Base-by-base conservation (phyloP, 2,329 filamentous ascomycete species). In the Fusarium denticulatum region DNA sequence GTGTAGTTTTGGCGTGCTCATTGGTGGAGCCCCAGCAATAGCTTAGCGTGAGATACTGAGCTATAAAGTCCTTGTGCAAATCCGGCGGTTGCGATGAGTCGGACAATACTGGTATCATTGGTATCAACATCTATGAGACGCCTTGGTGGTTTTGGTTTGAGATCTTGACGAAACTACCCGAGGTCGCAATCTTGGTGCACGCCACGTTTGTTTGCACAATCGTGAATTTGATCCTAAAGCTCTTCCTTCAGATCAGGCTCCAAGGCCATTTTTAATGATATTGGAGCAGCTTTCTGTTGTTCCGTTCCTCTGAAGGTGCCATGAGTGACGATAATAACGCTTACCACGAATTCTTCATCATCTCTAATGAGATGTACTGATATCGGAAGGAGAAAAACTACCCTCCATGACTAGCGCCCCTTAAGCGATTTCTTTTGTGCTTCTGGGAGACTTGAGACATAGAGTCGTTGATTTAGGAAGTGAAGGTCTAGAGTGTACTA, bases 21-120 rank as follows among this genome's bases (percentile, higher is more conserved):
- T 63, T 63, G 9, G 60, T 63, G 11, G n/a, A 22, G 5, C 42
- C 60, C 42, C 60, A 63, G 7, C 60, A 46, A 47, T 63, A 63
- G 7, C 60, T 63, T 8, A 63, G 40, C 4, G 52, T 58, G 11
- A 58, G 34, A 36, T 63, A 58, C 13, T 28, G 20, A 1, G 50
- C 50, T 4, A 15, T 20, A 2, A 26, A 10, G 32, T 10, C 22
- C 7, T 46, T 15, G 4, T 10, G 16, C 12, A 55, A 10, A 32
- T 60, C 60, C 47, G 6, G 24, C 15, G 6, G 57, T 4, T 5
- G 37, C 5, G 0, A 65, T 30, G 22, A 62, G 36, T 16, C 40
- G 40, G 5, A 36, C 34, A 4, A 28, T 53, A 30, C 39, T 24
- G 12, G 20, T 7, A 10, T 62, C 47, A 10, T 42, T 32, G 8